A percentile compares a stretch with the other conserved stretches of the same genome.
Evolutionary conservation across 129 eudicot species (phyloP).

Genomic region (Flaveria brownii): DNA sequence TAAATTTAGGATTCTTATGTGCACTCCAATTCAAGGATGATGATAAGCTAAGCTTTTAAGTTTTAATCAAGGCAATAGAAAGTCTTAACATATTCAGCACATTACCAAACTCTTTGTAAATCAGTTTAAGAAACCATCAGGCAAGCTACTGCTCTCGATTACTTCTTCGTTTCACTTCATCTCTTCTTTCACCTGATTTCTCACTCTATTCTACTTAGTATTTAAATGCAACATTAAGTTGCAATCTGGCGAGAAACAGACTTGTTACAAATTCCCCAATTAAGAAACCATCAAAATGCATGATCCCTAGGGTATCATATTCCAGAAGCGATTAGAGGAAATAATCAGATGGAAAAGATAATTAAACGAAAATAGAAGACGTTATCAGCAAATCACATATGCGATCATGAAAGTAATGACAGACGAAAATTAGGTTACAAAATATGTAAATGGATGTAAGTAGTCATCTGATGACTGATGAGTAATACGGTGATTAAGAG

Average conservation of each 20-base stretch:
- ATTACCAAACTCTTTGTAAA: not conserved
- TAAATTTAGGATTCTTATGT: not conserved
- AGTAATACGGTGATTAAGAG: not conserved
- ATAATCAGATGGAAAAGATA: not conserved
- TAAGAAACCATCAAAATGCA: not conserved
- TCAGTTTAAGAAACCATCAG: not conserved
- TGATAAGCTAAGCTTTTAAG: not conserved
- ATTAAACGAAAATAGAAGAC: not conserved
- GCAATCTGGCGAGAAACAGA: not conserved
- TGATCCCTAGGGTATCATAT: not conserved
- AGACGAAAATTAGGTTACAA: not conserved
- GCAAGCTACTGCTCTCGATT: not conserved
- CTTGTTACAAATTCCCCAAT: not conserved
- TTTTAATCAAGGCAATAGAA: not conserved
- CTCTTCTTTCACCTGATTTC: not conserved
- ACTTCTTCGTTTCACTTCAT: not conserved
- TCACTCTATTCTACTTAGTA: not conserved
- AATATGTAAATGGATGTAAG: conserved; percentile 6
- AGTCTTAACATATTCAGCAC: not conserved
- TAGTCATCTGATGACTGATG: not conserved
- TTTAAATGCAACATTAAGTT: not conserved
- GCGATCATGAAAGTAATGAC: not conserved
- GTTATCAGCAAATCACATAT: not conserved
- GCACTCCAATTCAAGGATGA: not conserved
- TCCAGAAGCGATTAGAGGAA: not conserved